Base-by-base conservation (phyloP, 1,284 basidiomycete species). In the Austroboletus novae-zelandiae region DNA sequence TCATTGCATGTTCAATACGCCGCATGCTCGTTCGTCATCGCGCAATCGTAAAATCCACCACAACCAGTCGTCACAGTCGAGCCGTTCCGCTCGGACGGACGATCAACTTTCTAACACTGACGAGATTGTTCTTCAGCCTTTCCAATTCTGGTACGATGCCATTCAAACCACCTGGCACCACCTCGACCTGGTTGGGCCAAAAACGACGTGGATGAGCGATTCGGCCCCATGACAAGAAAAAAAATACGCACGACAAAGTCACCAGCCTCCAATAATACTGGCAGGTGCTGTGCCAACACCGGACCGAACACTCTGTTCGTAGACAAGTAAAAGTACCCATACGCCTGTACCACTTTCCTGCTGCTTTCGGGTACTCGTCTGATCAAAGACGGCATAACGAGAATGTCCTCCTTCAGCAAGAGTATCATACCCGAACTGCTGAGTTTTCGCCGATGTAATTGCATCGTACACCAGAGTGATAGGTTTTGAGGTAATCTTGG, bases 131-230 rank as follows among this genome's bases (percentile, higher is more conserved):
- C 50, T 40, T 61, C 42, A 65, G 10, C 27, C 6, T 62, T 13
- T 66, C 52, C 30, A 67, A n/a, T 18, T 56, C 63, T 3, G 27
- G 3, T 13, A 7, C 17, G 6, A 65, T 47, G 1, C 56, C 56
- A 10, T 57, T 46, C 32, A 64, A 32, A 25, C 63, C 61, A 1
- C 61, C 64, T 5, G 65, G 57, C 4, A 62, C 14, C 7, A 64
- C 51, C n/a, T 64, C 60, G 20, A 64, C 44, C 3, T 14, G 18
- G 40, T 60, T 64, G 4, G 60, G 61, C 61, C 63, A 32, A 41
- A 17, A 45, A 3, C 9, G 40, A 18, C 6, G 4, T 7, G 13
- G 5, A 29, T 8, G 13, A 27, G 20, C 20, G 2, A 23, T 23
- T 23, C 20, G 20, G 20, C 20, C 20, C 5, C 27, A 9, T 10